A percentile compares a stretch with the other conserved stretches of the same genome.
Evolutionary conservation across 352 stramenopile genomes (phyloP).

Genomic region (Stramenopiles sp.): DNA sequence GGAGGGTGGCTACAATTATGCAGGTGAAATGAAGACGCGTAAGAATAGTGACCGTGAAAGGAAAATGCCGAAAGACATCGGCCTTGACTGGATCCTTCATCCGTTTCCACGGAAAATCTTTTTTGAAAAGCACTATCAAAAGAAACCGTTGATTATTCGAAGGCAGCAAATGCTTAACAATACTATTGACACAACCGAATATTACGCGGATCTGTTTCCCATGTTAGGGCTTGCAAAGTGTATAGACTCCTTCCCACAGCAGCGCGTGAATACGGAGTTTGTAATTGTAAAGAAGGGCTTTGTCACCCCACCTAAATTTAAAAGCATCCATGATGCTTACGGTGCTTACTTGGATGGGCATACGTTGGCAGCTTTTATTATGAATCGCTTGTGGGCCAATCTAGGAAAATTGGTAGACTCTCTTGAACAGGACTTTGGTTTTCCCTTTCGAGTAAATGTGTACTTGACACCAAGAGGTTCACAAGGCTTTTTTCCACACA

Average conservation of each 20-base stretch:
- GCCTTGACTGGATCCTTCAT: neutral
- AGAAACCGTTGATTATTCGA: neutral
- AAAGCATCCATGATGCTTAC: neutral
- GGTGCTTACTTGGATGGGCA: neutral
- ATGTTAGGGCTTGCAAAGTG: neutral
- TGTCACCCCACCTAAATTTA: neutral
- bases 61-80: neutral
- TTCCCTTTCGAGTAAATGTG: slow-evolving; percentile 24
- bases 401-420: neutral
- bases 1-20: neutral
- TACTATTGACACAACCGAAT: neutral
- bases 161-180: neutral
- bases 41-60: neutral
- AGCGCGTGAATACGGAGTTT: neutral
- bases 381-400: neutral
- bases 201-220: neutral
- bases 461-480: slow-evolving; percentile 37
- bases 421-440: neutral
- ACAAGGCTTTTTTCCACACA: slow-evolving; percentile 36
- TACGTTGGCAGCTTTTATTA: neutral
- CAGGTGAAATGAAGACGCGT: neutral
- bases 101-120: neutral
- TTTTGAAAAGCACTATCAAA: slow-evolving; percentile 1
- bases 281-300: neutral
- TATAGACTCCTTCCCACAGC: neutral